Conservation (phyloP, 2,329 filamentous ascomycete genomes). For the Trichothecium sympodiale region DNA sequence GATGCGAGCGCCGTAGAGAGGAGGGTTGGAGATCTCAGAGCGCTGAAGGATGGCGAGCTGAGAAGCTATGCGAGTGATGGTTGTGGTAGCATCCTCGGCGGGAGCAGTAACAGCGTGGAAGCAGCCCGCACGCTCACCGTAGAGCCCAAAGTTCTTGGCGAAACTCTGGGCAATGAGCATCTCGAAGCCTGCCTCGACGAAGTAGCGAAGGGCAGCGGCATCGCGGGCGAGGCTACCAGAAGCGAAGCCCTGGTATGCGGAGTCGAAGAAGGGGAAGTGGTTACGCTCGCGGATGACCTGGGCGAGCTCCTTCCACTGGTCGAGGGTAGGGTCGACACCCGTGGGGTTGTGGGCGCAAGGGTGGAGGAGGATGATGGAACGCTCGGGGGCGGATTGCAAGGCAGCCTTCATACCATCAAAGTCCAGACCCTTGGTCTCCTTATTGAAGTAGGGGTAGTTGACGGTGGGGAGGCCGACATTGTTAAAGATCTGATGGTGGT, state of each 20-base stretch:
- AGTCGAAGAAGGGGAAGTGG: constrained; percentile 98
- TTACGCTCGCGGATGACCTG: constrained; percentile 61
- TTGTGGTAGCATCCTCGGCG: constrained; percentile 51
- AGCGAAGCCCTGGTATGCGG: constrained; percentile 94
- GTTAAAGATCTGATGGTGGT: constrained; percentile 96
- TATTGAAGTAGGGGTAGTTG: constrained; percentile 89
- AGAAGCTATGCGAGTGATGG: constrained; percentile 58
- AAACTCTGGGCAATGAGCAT: constrained; percentile 86
- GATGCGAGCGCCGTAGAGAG: constrained; percentile 86
- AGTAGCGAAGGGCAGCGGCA: constrained; percentile 88
- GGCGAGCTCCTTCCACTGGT: constrained; percentile 91
- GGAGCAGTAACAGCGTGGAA: constrained; percentile 87
- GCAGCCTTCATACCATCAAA: constrained; percentile 76
- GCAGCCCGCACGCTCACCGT: constrained; percentile 89
- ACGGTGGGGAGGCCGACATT: constrained; percentile 73
- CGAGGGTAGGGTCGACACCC: constrained; percentile 84
- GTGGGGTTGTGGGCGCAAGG: constrained; percentile 98
- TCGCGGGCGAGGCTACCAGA: constrained; percentile 80
- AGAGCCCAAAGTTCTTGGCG: constrained; percentile 96
- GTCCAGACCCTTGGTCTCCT: constrained; percentile 81
- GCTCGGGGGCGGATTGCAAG: constrained; percentile 59
- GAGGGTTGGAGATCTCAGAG: constrained; percentile 95
- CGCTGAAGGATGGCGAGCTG: constrained; percentile 92
- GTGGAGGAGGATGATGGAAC: constrained; percentile 83
- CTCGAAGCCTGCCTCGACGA: constrained; percentile 83